phyloP scores from a whole-genome alignment of 2,329 filamentous ascomycete genomes.

The Penicillium thymicola region DNA sequence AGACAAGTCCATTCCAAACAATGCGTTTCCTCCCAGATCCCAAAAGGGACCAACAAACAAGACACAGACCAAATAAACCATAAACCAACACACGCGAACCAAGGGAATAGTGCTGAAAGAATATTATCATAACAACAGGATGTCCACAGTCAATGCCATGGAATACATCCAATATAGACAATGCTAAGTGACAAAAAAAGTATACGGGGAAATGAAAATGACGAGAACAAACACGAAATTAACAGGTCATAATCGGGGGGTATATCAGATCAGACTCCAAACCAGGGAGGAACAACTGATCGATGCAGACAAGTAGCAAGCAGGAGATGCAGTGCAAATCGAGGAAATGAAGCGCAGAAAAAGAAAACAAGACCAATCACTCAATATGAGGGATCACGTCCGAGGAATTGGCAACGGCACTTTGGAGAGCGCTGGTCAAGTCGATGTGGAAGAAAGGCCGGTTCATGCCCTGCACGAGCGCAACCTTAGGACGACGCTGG shows the following conservation, averaged over 20 bases:
- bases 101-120: constrained; percentile 1
- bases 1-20: background rate
- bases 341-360: background rate
- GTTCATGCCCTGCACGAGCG: constrained; percentile 80
- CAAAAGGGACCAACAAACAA: background rate
- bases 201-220: background rate
- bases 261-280: constrained; percentile 21
- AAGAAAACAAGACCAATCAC: background rate
- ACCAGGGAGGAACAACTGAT: constrained; percentile 18
- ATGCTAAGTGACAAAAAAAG: constrained; percentile 2
- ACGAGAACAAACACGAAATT: constrained; percentile 8
- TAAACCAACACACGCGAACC: constrained; percentile 3
- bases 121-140: background rate
- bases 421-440: constrained; percentile 81
- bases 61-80: constrained; percentile 1
- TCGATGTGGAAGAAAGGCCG: constrained; percentile 92
- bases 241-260: constrained; percentile 22
- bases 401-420: constrained; percentile 76
- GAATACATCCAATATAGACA: background rate
- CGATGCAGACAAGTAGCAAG: constrained; percentile 11
- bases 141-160: background rate
- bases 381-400: constrained; percentile 15
- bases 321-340: background rate
- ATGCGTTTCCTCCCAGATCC: background rate
- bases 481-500: constrained; percentile 42